Base-by-base conservation (phyloP, 768 basidiomycete species). In the Trametes punicea region DNA sequence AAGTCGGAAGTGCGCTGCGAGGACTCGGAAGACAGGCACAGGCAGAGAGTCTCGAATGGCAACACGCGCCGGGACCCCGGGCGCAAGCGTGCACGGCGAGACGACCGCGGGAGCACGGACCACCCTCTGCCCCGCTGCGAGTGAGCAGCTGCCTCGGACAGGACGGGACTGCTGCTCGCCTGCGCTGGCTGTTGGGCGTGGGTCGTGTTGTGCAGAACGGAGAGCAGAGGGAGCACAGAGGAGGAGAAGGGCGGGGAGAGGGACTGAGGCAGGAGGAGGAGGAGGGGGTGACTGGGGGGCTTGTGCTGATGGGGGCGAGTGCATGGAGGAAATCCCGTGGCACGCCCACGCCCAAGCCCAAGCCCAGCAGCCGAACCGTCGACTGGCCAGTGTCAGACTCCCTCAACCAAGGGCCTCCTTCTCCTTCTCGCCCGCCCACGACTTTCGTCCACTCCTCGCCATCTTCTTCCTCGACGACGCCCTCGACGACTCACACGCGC, bases 11-110 rank as follows among this genome's bases (percentile, higher is more conserved):
- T n/a, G n/a, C n/a, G n/a, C n/a, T n/a, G n/a, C n/a, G n/a, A n/a
- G n/a, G n/a, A n/a, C n/a, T n/a, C n/a, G 46, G 50, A 51, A 44
- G 41, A 33, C 51, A 41, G 55, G 47, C 55, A n/a, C n/a, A n/a
- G 7, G 31, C 31, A 31, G 13, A 51, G 50, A 60, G 58, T 59
- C 61, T 57, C 23, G 61, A 62, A 59, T 55, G 54, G 56, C 52
- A 57, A 62, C 62, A 62, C 62, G 62, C 61, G 57, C 55, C 39
- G 58, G 51, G 58, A 51, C 62, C 62, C 62, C 62, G 55, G 29
- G n/a, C 25, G 23, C 18, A 40, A 34, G 27, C 50, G 9, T 16
- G 39, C 29, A 33, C 51, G 48, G 46, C 36, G 56, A 51, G 48
- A 50, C 33, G 51, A 20, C 39, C 40, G 51, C 59, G 27, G 50